Base-by-base conservation (phyloP, 768 basidiomycete genomes). In the Sporobolomyces phaffii region DNA sequence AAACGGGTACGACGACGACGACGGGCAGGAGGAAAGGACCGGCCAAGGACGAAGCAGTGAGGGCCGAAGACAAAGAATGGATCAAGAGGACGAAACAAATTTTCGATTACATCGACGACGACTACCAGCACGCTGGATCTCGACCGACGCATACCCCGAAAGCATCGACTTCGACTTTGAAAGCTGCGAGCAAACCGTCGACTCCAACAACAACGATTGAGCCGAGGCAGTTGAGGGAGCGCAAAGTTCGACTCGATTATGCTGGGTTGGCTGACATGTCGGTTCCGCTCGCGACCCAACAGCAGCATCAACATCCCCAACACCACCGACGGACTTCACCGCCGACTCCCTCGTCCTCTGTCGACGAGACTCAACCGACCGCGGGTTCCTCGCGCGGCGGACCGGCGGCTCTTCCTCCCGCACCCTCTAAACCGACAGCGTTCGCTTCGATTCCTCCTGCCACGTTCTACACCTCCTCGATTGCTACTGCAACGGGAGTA, bases 51-150 rank as follows among this genome's bases (percentile, higher is more conserved):
- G 47, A 44, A 18, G n/a, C 3, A 33, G 6, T 24, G 50, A n/a
- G 7, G 45, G 15, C 22, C 20, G 40, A 53, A 20, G 49, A 66
- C 29, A 34, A 66, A 3, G 10, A 36, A 0, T 71, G 65, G 65
- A 56, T 71, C 24, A 40, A 40, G 5, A 47, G 65, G 20, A 52
- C 65, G 8, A 63, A 61, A 33, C 65, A 71, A 26, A 22, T 71
- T 41, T 71, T 71, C 33, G 13, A 60, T 1, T 44, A 15, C 18
- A 28, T 71, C 49, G 65, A 71, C 17, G 60, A 40, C n/a, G 17
- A 2, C 24, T 31, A 18, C 1, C 47, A 22, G 3, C 9, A 34
- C 5, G 28, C 29, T 31, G 6, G n/a, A 26, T 24, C 22, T 18
- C 18, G 7, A 22, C 8, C 44, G 44, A 24, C 7, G 44, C 7